These are phyloP conservation scores for Chenopodium formosanum DNA, from an alignment of 148 eudicot genomes.

Conservation along the genomic window DNA sequence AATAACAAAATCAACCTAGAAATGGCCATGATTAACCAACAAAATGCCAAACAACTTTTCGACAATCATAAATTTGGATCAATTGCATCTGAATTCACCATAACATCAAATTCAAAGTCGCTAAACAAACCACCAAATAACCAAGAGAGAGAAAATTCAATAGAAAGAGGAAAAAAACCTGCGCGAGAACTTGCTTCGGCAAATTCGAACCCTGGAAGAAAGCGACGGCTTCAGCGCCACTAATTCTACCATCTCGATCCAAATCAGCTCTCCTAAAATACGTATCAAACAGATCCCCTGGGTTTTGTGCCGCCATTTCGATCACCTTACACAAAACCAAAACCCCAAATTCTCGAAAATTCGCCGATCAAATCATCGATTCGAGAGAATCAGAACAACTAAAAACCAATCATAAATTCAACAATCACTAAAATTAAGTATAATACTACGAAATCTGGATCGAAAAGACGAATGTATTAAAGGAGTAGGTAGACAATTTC, in stretches of 20 bases:
- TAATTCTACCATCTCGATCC: constrained; percentile 90
- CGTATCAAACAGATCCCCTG: constrained; percentile 71
- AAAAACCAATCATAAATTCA: not conserved
- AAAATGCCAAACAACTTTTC: not conserved
- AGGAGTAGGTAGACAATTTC: not conserved
- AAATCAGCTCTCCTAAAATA: constrained; percentile 87
- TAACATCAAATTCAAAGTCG: not conserved
- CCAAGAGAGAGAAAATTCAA: not conserved
- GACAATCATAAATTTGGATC: constrained; percentile 9
- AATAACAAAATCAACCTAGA: not conserved
- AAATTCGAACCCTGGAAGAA: constrained; percentile 82
- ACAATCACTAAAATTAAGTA: not conserved
- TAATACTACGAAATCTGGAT: not conserved
- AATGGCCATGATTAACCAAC: not conserved
- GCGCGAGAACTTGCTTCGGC: constrained; percentile 77
- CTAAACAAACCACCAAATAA: not conserved
- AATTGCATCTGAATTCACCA: not conserved
- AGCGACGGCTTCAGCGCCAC: constrained; percentile 80
- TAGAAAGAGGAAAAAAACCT: constrained; percentile 42
- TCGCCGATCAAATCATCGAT: constrained; percentile 32
- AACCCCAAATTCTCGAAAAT: constrained; percentile 4
- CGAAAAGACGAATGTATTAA: not conserved
- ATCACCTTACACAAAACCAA: constrained; percentile 14
- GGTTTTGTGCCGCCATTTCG: constrained; percentile 68
- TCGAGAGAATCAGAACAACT: not conserved